Evolutionary conservation across 768 basidiomycete genomes (phyloP).

Genomic region (Leccinum aurantiacum): DNA sequence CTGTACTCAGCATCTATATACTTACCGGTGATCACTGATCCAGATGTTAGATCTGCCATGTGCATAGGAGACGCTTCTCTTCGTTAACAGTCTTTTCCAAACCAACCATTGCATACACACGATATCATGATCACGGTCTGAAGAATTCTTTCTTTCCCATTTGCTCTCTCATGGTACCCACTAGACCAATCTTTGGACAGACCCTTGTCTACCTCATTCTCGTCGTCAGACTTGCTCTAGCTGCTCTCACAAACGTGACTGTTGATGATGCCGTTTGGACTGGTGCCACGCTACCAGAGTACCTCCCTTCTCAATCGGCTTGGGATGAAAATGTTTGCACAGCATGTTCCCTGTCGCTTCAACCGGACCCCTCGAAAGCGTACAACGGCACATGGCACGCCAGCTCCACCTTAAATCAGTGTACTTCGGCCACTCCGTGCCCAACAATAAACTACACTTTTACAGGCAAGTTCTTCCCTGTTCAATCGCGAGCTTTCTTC

Average conservation of each 20-base stretch:
- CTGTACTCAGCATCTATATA: neutral
- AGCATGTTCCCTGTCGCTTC: too few species aligned
- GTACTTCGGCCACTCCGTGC: too few species aligned
- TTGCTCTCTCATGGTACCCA: neutral
- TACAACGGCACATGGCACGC: too few species aligned
- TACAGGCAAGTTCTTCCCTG: constrained; percentile 2
- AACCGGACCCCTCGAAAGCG: too few species aligned
- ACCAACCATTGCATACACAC: neutral
- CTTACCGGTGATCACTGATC: neutral
- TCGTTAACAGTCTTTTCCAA: neutral
- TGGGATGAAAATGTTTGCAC: too few species aligned
- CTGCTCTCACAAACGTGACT: too few species aligned
- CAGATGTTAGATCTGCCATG: neutral
- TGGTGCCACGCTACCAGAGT: too few species aligned
- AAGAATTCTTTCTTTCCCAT: neutral
- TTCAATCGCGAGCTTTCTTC: neutral
- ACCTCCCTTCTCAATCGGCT: too few species aligned
- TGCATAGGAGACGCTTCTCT: neutral
- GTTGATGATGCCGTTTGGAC: too few species aligned
- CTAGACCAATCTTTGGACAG: neutral
- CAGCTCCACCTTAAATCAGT: too few species aligned
- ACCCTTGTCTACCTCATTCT: neutral
- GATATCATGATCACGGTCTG: neutral
- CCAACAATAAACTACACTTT: constrained; percentile 2
- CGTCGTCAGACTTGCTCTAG: neutral